Evolutionary conservation across 1,139 yeast genomes (phyloP), one percentile per base, ranked within the genome.

Genomic region (Magnusiomyces magnusii): DNA sequence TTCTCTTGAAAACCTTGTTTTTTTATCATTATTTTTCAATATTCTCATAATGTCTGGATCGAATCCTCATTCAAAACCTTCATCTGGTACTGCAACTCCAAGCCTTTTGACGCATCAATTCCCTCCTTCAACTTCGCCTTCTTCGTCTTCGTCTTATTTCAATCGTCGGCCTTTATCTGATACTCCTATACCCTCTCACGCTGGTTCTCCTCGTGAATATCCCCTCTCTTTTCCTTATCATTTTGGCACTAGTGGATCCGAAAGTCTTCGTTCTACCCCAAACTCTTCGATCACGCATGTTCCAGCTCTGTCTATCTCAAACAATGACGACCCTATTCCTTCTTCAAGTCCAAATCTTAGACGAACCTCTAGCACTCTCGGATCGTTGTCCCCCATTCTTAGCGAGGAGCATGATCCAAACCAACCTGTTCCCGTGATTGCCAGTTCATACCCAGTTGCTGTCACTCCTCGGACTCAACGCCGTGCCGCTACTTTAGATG

Each of bases 401-500:
- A 50, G 36, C 41, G 21, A 19, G 17, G 39, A 28, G 15, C 53
- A 5, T 19, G 25, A 23, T 17, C 17, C 44, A 10, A 39, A n/a
- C n/a, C n/a, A n/a, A n/a, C n/a, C 41, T 21, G 17, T 41, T 21
- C 24, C 53, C 23, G 50, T 49, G 17, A 57, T 36, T 10, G 42
- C 47, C 2, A 34, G 27, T n/a, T n/a, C n/a, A n/a, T n/a, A n/a
- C 15, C 28, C 47, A 23, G 36, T 36, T 13, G 17, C 56, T 13
- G 44, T 39, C 44, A 39, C 44, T 15, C 49, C 49, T 5, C 24
- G 27, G 5, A 41, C 59, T 3, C 53, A 70, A 25, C 68, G 79
- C 44, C 66, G 81, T 53, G 87, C 93, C 0, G 87, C 95, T 28
- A 90, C 97, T 0, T 79, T 92, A 57, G 95, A 91, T 67, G 90